phyloP scores from a whole-genome alignment of 1,139 yeast species.

The Debaryomycetaceae sp. region DNA sequence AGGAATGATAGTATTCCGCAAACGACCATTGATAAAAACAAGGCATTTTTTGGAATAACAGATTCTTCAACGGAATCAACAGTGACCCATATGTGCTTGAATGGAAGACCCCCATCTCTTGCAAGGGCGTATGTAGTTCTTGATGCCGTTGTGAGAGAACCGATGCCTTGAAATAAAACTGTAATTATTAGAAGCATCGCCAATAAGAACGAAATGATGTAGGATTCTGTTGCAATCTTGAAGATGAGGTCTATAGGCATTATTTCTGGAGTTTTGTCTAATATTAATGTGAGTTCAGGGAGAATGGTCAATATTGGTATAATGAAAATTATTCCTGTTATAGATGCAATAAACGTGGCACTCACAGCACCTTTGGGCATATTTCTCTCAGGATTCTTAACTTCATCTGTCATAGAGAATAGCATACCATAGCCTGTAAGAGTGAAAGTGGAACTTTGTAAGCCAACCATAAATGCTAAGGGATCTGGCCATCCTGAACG shows the following conservation, averaged over 20 bases:
- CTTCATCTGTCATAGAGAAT: slow-evolving; percentile 81
- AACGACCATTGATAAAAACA: slow-evolving; percentile 64
- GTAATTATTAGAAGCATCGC: slow-evolving; percentile 69
- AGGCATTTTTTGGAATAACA: slow-evolving; percentile 68
- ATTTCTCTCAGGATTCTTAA: slow-evolving; percentile 66
- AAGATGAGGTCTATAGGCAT: slow-evolving; percentile 67
- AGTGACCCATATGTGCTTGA: slow-evolving; percentile 58
- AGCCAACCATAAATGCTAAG: slow-evolving; percentile 67
- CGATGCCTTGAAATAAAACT: slow-evolving; percentile 72
- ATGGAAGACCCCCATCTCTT: slow-evolving; percentile 85
- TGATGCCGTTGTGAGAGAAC: slow-evolving; percentile 80
- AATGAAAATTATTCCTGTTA: slow-evolving; percentile 69
- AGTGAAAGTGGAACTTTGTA: slow-evolving; percentile 76
- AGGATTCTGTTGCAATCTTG: slow-evolving; percentile 66
- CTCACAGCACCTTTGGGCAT: slow-evolving; percentile 76
- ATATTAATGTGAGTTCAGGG: slow-evolving; percentile 56
- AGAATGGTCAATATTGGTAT: slow-evolving; percentile 68
- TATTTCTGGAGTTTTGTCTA: slow-evolving; percentile 61
- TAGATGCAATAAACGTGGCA: slow-evolving; percentile 60
- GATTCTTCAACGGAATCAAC: slow-evolving; percentile 59
- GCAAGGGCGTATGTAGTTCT: slow-evolving; percentile 86
- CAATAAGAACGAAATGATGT: slow-evolving; percentile 62
- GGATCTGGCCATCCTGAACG: slow-evolving; percentile 71
- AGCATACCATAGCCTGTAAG: slow-evolving; percentile 81
- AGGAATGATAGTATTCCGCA: slow-evolving; percentile 60